A percentile compares a stretch with the other conserved stretches of the same genome.
Evolutionary conservation across 345 rosid genomes (phyloP).

Genomic region (Nasturtium officinale): DNA sequence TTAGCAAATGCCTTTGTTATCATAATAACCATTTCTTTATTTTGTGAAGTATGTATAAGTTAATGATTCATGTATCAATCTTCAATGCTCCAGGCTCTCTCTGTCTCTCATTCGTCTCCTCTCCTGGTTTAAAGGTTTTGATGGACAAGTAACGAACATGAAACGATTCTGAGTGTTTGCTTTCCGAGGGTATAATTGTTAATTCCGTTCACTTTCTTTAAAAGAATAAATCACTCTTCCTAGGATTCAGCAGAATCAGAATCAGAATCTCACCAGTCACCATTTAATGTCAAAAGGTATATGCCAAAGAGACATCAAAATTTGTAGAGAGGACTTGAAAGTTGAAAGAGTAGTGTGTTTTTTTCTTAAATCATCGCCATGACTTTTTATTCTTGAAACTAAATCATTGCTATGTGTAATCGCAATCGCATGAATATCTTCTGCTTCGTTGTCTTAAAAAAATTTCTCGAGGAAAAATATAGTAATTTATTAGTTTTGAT

Average conservation of each 20-base stretch:
- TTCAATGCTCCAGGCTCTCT: background rate
- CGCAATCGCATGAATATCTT: constrained; percentile 4
- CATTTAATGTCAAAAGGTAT: constrained; percentile 26
- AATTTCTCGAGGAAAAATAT: background rate
- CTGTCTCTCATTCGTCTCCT: background rate
- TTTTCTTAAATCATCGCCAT: constrained; percentile 23
- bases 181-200: background rate
- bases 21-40: constrained; percentile 10
- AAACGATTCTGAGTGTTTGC: background rate
- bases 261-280: constrained; percentile 28
- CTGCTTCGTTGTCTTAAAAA: constrained; percentile 23
- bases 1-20: constrained; percentile 39
- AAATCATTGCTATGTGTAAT: constrained; percentile 21
- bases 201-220: background rate
- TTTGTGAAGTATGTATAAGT: constrained; percentile 20
- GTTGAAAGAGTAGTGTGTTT: constrained; percentile 1
- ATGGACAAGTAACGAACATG: background rate
- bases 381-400: too few species aligned
- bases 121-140: background rate
- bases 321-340: constrained; percentile 2
- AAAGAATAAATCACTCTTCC: constrained; percentile 13
- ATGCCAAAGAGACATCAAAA: constrained; percentile 20
- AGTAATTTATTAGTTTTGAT: background rate
- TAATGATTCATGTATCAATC: constrained; percentile 15
- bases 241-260: constrained; percentile 30